Percentiles rank a stretch among this genome's conserved stretches.
Conservation (phyloP, 2,329 filamentous ascomycete species). For the Paecilomyces niveus region DNA sequence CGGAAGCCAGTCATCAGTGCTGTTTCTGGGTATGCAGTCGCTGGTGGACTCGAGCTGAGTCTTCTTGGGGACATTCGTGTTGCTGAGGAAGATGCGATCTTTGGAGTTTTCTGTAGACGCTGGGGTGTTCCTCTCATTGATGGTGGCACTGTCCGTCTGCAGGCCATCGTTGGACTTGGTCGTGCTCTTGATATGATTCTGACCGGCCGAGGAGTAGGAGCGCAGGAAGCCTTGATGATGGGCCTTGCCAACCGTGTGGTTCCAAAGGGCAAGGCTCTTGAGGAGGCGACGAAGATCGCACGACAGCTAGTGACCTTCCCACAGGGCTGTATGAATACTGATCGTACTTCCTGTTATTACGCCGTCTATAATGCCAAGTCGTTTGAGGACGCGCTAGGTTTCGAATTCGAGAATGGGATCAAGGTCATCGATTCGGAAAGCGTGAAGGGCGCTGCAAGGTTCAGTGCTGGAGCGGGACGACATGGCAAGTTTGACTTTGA, state of each 20-base stretch:
- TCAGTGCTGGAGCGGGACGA: constrained; percentile 33
- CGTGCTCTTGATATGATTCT: constrained; percentile 52
- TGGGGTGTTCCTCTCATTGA: constrained; percentile 48
- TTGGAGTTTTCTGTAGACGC: constrained; percentile 51
- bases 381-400: constrained; percentile 45
- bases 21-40: constrained; percentile 48
- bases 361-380: constrained; percentile 41
- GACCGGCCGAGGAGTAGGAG: constrained; percentile 44
- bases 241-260: constrained; percentile 50
- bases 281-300: constrained; percentile 44
- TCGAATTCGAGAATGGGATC: constrained; percentile 42
- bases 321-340: constrained; percentile 46
- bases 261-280: constrained; percentile 42
- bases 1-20: constrained; percentile 48
- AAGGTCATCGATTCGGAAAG: constrained; percentile 39
- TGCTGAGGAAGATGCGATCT: constrained; percentile 46
- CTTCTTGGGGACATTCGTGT: constrained; percentile 49
- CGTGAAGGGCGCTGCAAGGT: constrained; percentile 33
- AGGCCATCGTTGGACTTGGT: constrained; percentile 46
- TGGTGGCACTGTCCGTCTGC: constrained; percentile 48
- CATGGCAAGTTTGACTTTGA: constrained; percentile 19
- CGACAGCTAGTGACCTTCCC: constrained; percentile 43
- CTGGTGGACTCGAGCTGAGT: constrained; percentile 47
- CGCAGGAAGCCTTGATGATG: constrained; percentile 45
- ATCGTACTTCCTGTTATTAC: constrained; percentile 45